Evolutionary conservation across 768 basidiomycete species (phyloP).

Genomic region (Phlebiopsis gigantea): DNA sequence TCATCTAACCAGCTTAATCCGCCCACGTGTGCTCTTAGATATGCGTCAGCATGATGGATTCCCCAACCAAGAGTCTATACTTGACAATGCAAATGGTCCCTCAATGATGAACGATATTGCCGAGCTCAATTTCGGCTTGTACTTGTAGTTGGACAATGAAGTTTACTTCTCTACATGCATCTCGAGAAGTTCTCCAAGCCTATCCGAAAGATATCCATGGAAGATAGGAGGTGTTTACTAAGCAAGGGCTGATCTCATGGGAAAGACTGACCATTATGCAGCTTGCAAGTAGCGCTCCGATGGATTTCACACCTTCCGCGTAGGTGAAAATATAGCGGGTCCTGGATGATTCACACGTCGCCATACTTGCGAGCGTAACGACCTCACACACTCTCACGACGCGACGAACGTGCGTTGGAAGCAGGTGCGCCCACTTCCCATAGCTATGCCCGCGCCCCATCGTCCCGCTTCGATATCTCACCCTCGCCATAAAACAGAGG

Average conservation of each 20-base stretch:
- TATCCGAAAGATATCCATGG: neutral
- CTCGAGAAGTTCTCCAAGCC: neutral
- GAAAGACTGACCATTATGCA: neutral
- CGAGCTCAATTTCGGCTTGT: neutral
- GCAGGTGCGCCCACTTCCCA: neutral
- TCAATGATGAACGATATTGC: neutral
- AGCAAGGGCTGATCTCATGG: neutral
- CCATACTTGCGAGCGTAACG: neutral
- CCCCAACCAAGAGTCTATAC: too few relatives aligned
- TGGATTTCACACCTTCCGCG: neutral
- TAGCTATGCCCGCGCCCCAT: neutral
- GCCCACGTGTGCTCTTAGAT: slow-evolving; percentile 12
- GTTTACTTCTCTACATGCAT: neutral
- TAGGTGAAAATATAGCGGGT: neutral
- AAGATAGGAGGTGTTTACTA: neutral
- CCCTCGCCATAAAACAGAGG: neutral
- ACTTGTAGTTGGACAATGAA: neutral
- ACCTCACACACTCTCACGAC: neutral
- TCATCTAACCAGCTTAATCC: too few relatives aligned
- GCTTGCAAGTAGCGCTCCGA: neutral
- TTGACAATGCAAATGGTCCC: neutral
- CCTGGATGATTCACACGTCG: neutral
- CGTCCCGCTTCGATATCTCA: neutral
- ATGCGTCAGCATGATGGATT: slow-evolving; percentile 7
- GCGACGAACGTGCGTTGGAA: slow-evolving; percentile 1